Percentiles rank a stretch among this genome's conserved stretches.
Conservation (phyloP, 176 grass and related monocot species). For the Zea mays region Zm-B73-REFERENCE-NAM-5.0 NC_050101.1:108337001-108337500, state of each 20-base stretch:
- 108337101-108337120: constrained; percentile 58
- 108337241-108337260: constrained; percentile 70
- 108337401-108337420: neutral
- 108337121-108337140: constrained; percentile 73
- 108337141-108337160: constrained; percentile 51
- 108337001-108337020: constrained; percentile 50
- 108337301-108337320: constrained; percentile 70
- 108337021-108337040: constrained; percentile 57
- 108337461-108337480: constrained; percentile 9
- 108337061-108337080: constrained; percentile 68
- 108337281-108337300: constrained; percentile 71
- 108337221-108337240: constrained; percentile 55
- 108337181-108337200: constrained; percentile 68
- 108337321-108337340: neutral
- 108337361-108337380: neutral
- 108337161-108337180: constrained; percentile 56
- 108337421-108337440: constrained; percentile 2
- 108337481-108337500: constrained; percentile 10
- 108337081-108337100: constrained; percentile 64
- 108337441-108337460: constrained; percentile 6
- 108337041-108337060: constrained; percentile 57
- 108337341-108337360: neutral
- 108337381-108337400: neutral
- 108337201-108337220: constrained; percentile 53
- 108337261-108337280: constrained; percentile 62